Conservation (phyloP, 2,329 filamentous ascomycete genomes). For the Microdochium trichocladiopsis region DNA sequence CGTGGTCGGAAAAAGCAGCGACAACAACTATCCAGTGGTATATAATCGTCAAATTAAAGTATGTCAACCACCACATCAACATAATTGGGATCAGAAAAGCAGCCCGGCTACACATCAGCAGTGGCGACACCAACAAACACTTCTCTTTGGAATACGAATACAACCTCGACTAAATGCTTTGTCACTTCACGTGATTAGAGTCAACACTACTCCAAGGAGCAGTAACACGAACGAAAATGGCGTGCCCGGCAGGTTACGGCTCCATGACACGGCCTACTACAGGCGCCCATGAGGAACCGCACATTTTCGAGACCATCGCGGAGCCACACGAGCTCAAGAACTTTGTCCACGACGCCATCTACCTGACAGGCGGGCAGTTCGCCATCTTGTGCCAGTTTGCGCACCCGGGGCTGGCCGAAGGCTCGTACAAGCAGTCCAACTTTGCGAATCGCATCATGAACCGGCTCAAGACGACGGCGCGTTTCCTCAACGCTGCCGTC, state of each 20-base stretch:
- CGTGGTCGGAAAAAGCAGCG: too few relatives aligned
- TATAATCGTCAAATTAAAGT: too few relatives aligned
- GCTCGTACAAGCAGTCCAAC: conserved; percentile 14
- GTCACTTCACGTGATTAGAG: too few relatives aligned
- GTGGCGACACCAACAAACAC: too few relatives aligned
- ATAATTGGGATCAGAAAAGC: too few relatives aligned
- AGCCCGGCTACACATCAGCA: too few relatives aligned
- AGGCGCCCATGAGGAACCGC: conserved; percentile 3
- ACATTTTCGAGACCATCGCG: conserved; percentile 5
- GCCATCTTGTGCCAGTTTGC: conserved; percentile 19
- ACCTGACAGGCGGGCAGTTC: conserved; percentile 8
- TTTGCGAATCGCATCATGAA: conserved; percentile 15
- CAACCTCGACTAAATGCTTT: too few relatives aligned
- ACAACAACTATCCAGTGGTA: too few relatives aligned
- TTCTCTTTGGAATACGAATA: too few relatives aligned
- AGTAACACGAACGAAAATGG: neutral
- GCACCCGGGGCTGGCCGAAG: conserved; percentile 15
- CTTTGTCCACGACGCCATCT: conserved; percentile 6
- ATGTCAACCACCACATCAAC: too few relatives aligned
- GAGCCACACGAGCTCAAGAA: conserved; percentile 5
- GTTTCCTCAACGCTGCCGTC: conserved; percentile 16
- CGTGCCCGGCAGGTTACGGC: neutral
- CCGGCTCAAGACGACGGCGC: conserved; percentile 14
- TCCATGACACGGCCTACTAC: neutral
- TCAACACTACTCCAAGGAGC: too few relatives aligned